Conservation (phyloP, 2,329 filamentous ascomycete species). For the Scedosporium boydii region DNA sequence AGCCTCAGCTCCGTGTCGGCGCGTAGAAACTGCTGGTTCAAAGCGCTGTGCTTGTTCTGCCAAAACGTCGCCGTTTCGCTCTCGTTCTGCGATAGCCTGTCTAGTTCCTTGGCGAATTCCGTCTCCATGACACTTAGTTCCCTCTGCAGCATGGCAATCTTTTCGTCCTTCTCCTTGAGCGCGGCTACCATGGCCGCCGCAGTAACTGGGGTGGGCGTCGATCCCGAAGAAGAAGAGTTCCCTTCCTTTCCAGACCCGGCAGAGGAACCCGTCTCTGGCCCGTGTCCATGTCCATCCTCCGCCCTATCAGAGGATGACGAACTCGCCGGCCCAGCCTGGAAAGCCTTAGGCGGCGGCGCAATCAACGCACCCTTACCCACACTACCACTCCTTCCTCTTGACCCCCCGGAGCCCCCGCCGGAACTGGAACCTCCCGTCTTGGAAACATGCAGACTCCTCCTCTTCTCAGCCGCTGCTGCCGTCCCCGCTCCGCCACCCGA, state of each 20-base stretch:
- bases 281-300: not conserved
- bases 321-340: constrained; percentile 1
- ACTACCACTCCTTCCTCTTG: not conserved
- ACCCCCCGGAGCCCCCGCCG: not conserved
- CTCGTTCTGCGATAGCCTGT: constrained; percentile 42
- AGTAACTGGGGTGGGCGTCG: not conserved
- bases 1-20: constrained; percentile 44
- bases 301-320: not conserved
- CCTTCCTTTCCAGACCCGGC: not conserved
- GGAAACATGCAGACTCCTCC: not conserved
- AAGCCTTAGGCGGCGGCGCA: constrained; percentile 5
- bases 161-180: constrained; percentile 26
- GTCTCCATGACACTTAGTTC: constrained; percentile 42
- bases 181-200: not conserved
- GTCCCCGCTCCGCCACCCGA: not conserved
- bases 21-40: constrained; percentile 42
- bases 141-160: constrained; percentile 41
- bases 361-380: not conserved
- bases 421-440: not conserved
- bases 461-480: constrained; percentile 12
- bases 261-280: not conserved
- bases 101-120: constrained; percentile 44
- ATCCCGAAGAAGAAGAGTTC: not conserved
- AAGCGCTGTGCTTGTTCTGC: constrained; percentile 43
- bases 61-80: constrained; percentile 47